phyloP scores from a whole-genome alignment of 768 basidiomycete species.

The Xanthoconium purpureum region DNA sequence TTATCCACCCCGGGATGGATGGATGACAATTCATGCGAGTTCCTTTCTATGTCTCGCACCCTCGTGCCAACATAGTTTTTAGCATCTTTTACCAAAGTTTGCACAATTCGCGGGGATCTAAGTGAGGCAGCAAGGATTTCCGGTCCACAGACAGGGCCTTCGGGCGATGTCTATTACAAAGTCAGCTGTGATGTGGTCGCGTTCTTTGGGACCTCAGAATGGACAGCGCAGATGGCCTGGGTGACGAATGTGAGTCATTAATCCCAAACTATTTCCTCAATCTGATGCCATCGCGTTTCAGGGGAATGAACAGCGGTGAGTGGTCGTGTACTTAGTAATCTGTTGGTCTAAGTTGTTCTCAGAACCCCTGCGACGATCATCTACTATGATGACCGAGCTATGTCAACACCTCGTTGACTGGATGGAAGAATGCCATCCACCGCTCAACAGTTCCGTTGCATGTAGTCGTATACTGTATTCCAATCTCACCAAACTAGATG shows the following conservation, averaged over 20 bases:
- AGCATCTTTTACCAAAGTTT: not conserved
- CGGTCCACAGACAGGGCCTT: not conserved
- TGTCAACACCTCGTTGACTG: too few relatives aligned
- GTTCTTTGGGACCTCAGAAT: constrained; percentile 2
- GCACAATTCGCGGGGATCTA: not conserved
- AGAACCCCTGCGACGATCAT: not conserved
- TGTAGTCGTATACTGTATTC: too few relatives aligned
- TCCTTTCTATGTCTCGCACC: not conserved
- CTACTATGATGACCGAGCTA: not conserved
- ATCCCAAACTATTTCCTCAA: too few relatives aligned
- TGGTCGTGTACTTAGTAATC: not conserved
- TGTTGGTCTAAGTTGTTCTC: not conserved
- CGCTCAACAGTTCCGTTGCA: too few relatives aligned
- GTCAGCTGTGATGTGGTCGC: not conserved
- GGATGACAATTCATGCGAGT: constrained; percentile 7
- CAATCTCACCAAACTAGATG: too few relatives aligned
- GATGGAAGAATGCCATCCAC: too few relatives aligned
- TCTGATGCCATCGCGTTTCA: not conserved
- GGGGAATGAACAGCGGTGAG: not conserved
- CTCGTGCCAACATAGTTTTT: not conserved
- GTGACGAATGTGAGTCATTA: not conserved
- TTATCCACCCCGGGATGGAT: not conserved
- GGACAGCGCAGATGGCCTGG: constrained; percentile 7
- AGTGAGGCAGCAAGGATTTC: not conserved
- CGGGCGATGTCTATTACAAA: constrained; percentile 2